Evolutionary conservation across 371 early-diverging fungal genomes (phyloP).

Genomic region (Mortierella sp.): DNA sequence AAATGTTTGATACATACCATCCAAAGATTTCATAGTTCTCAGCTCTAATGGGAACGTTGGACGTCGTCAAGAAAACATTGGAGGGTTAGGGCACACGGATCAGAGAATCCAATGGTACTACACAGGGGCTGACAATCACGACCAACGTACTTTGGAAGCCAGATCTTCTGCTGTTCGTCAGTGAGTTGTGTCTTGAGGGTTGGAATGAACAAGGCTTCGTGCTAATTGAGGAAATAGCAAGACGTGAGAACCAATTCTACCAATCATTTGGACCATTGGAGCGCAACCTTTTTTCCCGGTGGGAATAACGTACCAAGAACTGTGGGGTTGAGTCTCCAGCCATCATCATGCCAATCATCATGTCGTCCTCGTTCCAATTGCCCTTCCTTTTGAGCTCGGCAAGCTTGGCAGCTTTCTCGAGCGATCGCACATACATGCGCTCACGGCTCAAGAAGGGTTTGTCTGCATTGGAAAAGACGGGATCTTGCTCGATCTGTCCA

Average conservation of each 20-base stretch:
- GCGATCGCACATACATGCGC: constrained; percentile 40
- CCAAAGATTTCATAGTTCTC: constrained; percentile 81
- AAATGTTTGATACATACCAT: no score
- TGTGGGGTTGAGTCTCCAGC: constrained; percentile 41
- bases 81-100: no score
- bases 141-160: constrained; percentile 67
- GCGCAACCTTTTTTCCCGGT: not conserved
- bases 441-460: constrained; percentile 52
- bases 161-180: constrained; percentile 81
- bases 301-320: constrained; percentile 30
- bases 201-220: constrained; percentile 80
- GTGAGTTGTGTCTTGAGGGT: constrained; percentile 77
- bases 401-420: constrained; percentile 45
- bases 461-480: constrained; percentile 51
- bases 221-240: constrained; percentile 20
- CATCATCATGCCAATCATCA: constrained; percentile 26
- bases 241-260: no score
- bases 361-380: constrained; percentile 38
- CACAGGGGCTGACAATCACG: no score
- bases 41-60: constrained; percentile 54
- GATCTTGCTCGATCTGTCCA: constrained; percentile 33
- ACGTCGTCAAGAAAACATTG: no score
- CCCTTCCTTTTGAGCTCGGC: constrained; percentile 39
- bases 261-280: not conserved
- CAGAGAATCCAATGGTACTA: no score